phyloP scores from a whole-genome alignment of 2,329 filamentous ascomycete genomes.

The Magnaporthiopsis rhizophila region DNA sequence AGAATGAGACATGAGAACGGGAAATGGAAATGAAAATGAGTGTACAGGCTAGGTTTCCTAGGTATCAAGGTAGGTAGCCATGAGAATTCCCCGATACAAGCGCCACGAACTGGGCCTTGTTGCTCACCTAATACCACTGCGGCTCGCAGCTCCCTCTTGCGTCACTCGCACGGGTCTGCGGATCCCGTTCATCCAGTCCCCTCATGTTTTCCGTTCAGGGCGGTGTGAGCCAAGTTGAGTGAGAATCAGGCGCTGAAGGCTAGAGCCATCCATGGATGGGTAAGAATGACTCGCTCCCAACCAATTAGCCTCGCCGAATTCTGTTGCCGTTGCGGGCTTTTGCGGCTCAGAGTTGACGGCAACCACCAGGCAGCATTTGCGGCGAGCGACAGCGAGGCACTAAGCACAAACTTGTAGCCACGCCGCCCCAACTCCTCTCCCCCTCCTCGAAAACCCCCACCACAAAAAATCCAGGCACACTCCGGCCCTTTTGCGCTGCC shows the following conservation, averaged over 20 bases:
- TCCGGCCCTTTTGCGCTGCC: neutral
- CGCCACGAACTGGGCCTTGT: no score
- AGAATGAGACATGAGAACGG: no score
- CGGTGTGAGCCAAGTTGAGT: neutral
- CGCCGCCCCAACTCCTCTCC: neutral
- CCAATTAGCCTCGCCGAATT: neutral
- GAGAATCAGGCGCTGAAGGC: neutral
- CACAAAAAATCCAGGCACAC: constrained; percentile 1
- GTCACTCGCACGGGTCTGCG: neutral
- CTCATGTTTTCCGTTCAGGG: neutral
- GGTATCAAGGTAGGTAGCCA: no score
- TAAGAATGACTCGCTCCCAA: neutral
- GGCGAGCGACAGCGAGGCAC: neutral
- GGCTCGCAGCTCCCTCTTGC: neutral
- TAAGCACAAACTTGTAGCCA: neutral
- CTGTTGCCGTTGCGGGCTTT: neutral
- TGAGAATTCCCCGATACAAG: no score
- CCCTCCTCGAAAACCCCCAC: neutral
- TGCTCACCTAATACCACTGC: no score
- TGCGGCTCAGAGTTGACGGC: neutral
- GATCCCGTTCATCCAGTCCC: neutral
- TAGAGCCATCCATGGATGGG: neutral
- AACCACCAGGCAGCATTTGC: neutral
- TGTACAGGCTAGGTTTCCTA: no score
- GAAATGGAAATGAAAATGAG: no score